These are phyloP conservation scores for Leptomonas pyrrhocoris DNA, from an alignment of 208 protist species.

Conservation along the genomic window DNA sequence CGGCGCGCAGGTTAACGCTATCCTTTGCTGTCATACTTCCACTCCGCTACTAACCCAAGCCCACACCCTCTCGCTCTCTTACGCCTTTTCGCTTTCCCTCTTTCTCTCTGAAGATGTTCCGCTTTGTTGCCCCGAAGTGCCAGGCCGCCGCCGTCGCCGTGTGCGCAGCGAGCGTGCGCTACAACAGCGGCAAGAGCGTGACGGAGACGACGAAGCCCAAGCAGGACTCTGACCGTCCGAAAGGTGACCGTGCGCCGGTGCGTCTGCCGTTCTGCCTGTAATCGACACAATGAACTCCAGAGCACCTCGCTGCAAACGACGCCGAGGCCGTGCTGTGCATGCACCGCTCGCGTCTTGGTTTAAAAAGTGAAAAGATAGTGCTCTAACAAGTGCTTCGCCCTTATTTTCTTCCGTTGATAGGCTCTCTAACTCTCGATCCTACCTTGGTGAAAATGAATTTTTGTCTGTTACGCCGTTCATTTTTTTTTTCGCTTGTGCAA, in stretches of 20 bases:
- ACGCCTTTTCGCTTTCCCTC: not conserved
- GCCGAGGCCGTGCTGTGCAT: not conserved
- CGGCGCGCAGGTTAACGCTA: not conserved
- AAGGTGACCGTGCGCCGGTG: slow-evolving; percentile 17
- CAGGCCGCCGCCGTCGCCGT: slow-evolving; percentile 16
- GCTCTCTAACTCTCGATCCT: not conserved
- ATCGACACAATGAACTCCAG: not conserved
- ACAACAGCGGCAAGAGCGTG: slow-evolving; percentile 18
- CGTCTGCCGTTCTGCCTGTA: slow-evolving; percentile 22
- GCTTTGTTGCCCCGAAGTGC: slow-evolving; percentile 19
- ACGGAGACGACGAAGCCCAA: slow-evolving; percentile 3
- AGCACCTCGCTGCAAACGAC: not conserved
- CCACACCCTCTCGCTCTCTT: not conserved
- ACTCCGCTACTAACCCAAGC: not conserved
- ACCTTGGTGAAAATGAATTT: not conserved
- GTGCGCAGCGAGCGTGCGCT: slow-evolving; percentile 19
- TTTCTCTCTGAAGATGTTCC: slow-evolving; percentile 7
- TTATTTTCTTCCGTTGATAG: not conserved
- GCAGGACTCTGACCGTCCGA: not conserved
- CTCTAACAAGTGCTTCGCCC: not conserved
- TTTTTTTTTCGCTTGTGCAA: no score
- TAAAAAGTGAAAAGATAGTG: no score
- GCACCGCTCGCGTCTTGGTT: not conserved
- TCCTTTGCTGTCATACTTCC: slow-evolving; percentile 2
- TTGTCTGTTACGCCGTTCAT: no score